Base-by-base conservation (phyloP, 2,329 filamentous ascomycete genomes). In the Fusarium mundagurra region DNA sequence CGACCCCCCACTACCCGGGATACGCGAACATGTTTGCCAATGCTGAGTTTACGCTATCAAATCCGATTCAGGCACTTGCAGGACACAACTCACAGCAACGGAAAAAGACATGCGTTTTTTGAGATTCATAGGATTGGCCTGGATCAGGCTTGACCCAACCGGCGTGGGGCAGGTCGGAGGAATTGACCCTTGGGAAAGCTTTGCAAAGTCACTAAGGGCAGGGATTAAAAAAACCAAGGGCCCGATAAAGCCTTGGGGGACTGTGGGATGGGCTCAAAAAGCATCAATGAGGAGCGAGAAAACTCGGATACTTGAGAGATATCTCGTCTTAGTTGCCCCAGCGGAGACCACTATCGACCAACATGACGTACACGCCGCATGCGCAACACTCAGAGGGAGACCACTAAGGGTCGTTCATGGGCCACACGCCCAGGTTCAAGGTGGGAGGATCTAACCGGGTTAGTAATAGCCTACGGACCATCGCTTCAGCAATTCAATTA, bases 321-420 rank as follows among this genome's bases (percentile, higher is more conserved):
- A 75, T 73, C 67, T 64, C 60, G 68, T 69, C 57, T 60, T 68
- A 70, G 65, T 60, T 67, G 65, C 69, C 47, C 27, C 48, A 63
- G 76, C 69, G 74, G 67, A 71, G 71, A 67, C 71, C 53, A 74
- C 71, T 72, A 75, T 67, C 67, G 48, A 58, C 54, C 61, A 64
- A 61, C 70, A 78, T 78, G 77, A 78, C 77, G 77, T 77, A 75
- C 69, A 67, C 70, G 70, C 69, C 72, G 67, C 73, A 76, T 75
- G 70, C 58, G 62, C 68, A 65, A 65, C 63, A 77, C 75, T 75
- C 67, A 61, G 67, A 59, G 61, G 70, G 67, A 70, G 59, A 65
- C 70, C 74, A 77, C 76, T 78, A 64, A 77, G 69, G 74, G 57
- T 61, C 65, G 67, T 50, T 54, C 45, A 63, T 69, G 59, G 48